Percentiles rank a stretch among this genome's conserved stretches.
These are phyloP conservation scores for Brettanomyces sp. DNA, from an alignment of 805 yeast species.

Conservation along the genomic window DNA sequence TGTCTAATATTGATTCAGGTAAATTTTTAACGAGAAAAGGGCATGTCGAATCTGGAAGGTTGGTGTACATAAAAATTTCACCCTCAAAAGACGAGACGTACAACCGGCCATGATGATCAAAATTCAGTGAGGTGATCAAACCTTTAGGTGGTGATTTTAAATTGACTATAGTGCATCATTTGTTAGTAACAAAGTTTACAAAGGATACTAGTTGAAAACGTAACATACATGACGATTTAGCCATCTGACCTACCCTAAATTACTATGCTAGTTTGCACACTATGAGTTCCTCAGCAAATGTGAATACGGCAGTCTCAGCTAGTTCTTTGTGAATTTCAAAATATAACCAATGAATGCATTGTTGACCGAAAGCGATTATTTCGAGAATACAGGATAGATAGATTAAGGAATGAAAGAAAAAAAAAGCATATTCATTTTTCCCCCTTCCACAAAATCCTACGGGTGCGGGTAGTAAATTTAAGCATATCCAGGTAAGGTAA, in stretches of 20 bases:
- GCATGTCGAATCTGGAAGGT: neutral
- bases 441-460: too few species aligned
- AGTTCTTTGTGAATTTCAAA: too few species aligned
- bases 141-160: conserved; percentile 4
- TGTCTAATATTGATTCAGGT: neutral
- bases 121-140: conserved; percentile 5
- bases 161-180: neutral
- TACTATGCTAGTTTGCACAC: too few species aligned
- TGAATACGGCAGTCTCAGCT: too few species aligned
- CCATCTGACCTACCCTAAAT: neutral
- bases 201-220: neutral
- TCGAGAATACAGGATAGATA: too few species aligned
- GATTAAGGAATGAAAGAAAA: too few species aligned
- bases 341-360: too few species aligned
- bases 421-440: too few species aligned
- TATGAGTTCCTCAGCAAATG: too few species aligned
- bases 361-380: too few species aligned
- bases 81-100: conserved; percentile 6
- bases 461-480: too few species aligned
- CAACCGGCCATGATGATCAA: neutral
- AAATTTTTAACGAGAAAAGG: neutral
- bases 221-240: neutral
- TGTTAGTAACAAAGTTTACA: neutral
- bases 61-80: conserved; percentile 1
- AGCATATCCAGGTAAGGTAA: too few species aligned